Evolutionary conservation across 1,284 basidiomycete genomes (phyloP), one percentile per base, ranked within the genome.

Genomic region (Cystobasidium slooffiae): DNA sequence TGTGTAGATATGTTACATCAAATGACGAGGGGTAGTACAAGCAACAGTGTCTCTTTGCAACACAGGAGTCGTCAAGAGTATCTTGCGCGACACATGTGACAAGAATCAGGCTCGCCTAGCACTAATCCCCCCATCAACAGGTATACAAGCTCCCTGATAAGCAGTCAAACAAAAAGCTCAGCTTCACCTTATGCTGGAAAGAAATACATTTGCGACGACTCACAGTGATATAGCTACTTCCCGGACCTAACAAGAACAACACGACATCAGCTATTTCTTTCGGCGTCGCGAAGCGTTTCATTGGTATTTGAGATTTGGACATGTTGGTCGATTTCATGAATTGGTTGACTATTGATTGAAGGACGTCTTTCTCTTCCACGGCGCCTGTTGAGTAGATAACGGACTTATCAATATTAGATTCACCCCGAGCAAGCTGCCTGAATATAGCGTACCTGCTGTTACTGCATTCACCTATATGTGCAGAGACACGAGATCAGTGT

Each of bases 161-260:
- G 31, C 31, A 18, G 14, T 37, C n/a, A n/a, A 2, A 41, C 0
- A 59, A 6, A 47, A 44, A 10, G 24, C 9, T 53, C 46, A 51
- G 41, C 63, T 47, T 16, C 24, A 14, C 16, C 47, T 31, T 10
- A 14, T 18, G 18, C 20, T 53, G 18, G 46, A 1, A 67, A 16
- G 10, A 43, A 18, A 0, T 10, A 52, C 10, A 39, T 18, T 2
- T 5, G 24, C 44, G 1, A n/a, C 10, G 6, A 62, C 69, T 66
- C 39, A 73, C 70, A 16, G 70, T 73, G 55, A 73, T 65, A 43
- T 73, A 73, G 24, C 70, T 73, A 37, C 70, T 73, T 14, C 49
- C 62, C 4, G 62, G 62, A 10, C 62, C 52, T 6, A 73, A 52
- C 41, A 73, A 41, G 51, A 73, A 73, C 5, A 58, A 1, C 8